Conservation (phyloP, 2,329 filamentous ascomycete species). For the Fusarium vanettenii region DNA sequence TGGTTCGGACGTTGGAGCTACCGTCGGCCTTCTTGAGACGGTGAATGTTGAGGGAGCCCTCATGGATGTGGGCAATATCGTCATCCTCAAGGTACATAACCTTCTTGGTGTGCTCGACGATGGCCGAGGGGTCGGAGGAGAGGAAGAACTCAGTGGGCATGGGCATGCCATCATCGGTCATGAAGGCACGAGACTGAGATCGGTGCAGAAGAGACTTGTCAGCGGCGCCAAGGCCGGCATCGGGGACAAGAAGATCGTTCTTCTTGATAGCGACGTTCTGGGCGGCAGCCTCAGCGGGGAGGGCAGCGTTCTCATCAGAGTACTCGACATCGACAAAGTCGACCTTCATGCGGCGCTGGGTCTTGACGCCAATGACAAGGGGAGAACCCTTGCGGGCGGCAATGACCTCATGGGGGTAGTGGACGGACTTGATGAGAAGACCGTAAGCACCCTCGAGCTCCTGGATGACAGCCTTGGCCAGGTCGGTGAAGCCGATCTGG, state of each 20-base stretch:
- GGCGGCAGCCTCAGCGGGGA: conserved; percentile 92
- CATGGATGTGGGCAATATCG: conserved; percentile 99
- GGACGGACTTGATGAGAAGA: conserved; percentile 96
- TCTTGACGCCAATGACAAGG: conserved; percentile 96
- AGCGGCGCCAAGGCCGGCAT: conserved; percentile 77
- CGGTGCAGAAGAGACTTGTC: conserved; percentile 99
- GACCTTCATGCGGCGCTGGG: conserved; percentile 99
- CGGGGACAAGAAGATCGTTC: conserved; percentile 76
- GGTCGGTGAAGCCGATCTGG: conserved; percentile 92
- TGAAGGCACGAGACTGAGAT: conserved; percentile 97
- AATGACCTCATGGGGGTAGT: conserved; percentile 98
- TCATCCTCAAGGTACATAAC: conserved; percentile 99
- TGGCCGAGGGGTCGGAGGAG: conserved; percentile 97
- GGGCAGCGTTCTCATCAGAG: conserved; percentile 82
- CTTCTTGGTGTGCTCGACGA: conserved; percentile 99
- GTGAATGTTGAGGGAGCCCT: conserved; percentile 99
- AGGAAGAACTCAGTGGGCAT: conserved; percentile 99
- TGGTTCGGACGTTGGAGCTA: conserved; percentile 95
- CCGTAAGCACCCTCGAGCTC: conserved; percentile 98
- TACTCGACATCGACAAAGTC: conserved; percentile 99
- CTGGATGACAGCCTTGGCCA: conserved; percentile 97
- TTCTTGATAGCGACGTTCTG: conserved; percentile 99
- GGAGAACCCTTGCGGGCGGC: conserved; percentile 98
- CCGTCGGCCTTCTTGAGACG: conserved; percentile 97
- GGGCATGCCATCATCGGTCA: conserved; percentile 97